Conservation (phyloP, 257 asterid species). For the Haberlea rhodopensis region DNA sequence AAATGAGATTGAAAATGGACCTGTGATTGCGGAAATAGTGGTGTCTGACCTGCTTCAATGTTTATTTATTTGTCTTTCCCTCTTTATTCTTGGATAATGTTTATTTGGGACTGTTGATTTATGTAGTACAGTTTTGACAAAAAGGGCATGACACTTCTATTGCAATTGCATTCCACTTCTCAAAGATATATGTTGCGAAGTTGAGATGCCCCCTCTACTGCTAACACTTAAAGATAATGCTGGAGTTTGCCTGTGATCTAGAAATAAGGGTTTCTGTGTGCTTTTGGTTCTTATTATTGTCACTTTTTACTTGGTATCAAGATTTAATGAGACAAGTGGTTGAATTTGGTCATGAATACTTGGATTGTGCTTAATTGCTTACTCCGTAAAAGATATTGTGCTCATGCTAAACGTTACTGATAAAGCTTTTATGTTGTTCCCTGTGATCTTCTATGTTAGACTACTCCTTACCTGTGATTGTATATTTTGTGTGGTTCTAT, state of each 20-base stretch:
- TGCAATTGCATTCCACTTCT: no score
- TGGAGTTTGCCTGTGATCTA: neutral
- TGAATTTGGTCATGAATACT: neutral
- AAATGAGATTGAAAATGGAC: neutral
- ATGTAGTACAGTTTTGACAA: neutral
- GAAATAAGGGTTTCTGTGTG: neutral
- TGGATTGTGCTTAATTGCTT: neutral
- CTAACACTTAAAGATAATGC: neutral
- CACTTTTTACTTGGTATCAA: no score
- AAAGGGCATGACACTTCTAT: neutral
- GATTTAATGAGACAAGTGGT: neutral
- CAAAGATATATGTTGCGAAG: no score
- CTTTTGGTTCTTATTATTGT: neutral
- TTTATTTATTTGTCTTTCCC: neutral
- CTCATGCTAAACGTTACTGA: neutral
- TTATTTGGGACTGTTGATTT: neutral
- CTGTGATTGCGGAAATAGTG: neutral
- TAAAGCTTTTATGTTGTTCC: neutral
- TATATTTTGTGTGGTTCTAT: slow-evolving; percentile 22
- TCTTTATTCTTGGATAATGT: no score
- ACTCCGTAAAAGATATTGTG: neutral
- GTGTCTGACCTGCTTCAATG: neutral
- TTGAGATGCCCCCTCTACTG: neutral
- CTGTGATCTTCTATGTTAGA: neutral
- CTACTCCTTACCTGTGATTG: slow-evolving; percentile 48